These are phyloP conservation scores for Crucibulum laeve DNA, from an alignment of 768 basidiomycete genomes.

Conservation along the genomic window DNA sequence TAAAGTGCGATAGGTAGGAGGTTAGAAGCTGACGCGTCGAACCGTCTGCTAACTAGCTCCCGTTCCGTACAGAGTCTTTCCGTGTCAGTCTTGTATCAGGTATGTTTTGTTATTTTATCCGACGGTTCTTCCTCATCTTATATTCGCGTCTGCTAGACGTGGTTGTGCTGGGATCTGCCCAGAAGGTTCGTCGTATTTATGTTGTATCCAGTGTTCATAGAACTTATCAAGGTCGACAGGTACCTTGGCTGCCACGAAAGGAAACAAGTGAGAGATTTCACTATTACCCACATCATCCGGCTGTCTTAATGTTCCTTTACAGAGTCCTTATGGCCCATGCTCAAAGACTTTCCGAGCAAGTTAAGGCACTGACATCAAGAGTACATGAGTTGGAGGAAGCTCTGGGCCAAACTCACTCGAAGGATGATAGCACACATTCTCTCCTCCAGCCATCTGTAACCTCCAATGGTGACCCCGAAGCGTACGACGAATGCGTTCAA, in stretches of 20 bases:
- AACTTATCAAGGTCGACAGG: slow-evolving; percentile 18
- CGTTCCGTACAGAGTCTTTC: slow-evolving; percentile 34
- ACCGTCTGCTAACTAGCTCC: background rate
- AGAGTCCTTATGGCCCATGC: slow-evolving; percentile 51
- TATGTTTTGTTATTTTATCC: slow-evolving; percentile 6
- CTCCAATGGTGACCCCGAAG: slow-evolving; percentile 5
- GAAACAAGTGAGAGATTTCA: slow-evolving; percentile 40
- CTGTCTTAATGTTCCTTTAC: background rate
- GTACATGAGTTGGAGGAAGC: slow-evolving; percentile 44
- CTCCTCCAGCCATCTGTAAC: slow-evolving; percentile 9
- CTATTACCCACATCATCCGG: background rate
- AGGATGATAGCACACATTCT: slow-evolving; percentile 13
- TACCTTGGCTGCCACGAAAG: slow-evolving; percentile 48
- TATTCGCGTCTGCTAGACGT: slow-evolving; percentile 22
- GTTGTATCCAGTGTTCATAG: background rate
- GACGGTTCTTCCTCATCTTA: background rate
- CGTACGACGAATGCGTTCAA: slow-evolving; percentile 14
- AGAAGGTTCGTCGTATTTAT: slow-evolving; percentile 27
- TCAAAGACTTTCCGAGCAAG: slow-evolving; percentile 41
- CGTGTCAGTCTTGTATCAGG: slow-evolving; percentile 51
- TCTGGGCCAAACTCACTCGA: slow-evolving; percentile 21
- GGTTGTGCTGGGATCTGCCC: slow-evolving; percentile 52
- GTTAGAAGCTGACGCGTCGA: background rate
- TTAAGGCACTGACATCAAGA: slow-evolving; percentile 33
- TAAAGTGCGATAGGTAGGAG: slow-evolving; percentile 46